Evolutionary conservation across 2,329 filamentous ascomycete genomes (phyloP), one percentile per base, ranked within the genome.

Genomic region (Bimuria novae-zelandiae): DNA sequence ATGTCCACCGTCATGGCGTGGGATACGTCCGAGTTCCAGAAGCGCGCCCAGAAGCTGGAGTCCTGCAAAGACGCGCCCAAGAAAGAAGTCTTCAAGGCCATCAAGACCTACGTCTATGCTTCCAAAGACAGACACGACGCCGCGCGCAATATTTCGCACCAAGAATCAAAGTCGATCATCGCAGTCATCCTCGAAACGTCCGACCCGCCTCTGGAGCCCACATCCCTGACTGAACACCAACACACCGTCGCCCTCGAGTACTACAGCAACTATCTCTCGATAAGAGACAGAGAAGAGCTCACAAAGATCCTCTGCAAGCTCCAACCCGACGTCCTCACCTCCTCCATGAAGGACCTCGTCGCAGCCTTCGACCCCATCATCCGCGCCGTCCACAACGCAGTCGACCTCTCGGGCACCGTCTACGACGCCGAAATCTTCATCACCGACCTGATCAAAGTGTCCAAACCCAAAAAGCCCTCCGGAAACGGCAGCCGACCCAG

Each of bases 281-380:
- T 89, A 7, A 84, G 85, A 30, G 90, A 94, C 67, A 83, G 89
- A n/a, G 84, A 89, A 51, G 82, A 86, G 61, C 85, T 93, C 43
- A 83, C 84, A 11, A 79, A 80, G 11, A 82, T 85, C 0, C 74
- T 92, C 12, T 93, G 89, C 71, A 82, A 83, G 12, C 80, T 84
- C 40, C 83, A 80, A 21, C 89, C 90, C 0, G 90, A 93, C 62
- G 79, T 88, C 8, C 79, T 92, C n/a, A 92, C 89, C 0, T 80
- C 84, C 7, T 80, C 84, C 1, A 76, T 92, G 42, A 81, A 83
- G 25, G 87, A 90, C 52, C 72, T 80, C 0, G 82, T 92, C 5
- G 77, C 80, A 0, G 86, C 87, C 1, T 90, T 89, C 60, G 89
- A 92, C 47, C 88, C 88, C 0, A 84, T 92, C 54, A 90, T 94